Evolutionary conservation across 225 moss, liverwort and hornwort genomes (phyloP), one percentile per base, ranked within the genome.

Genomic region (Asterella californica): DNA sequence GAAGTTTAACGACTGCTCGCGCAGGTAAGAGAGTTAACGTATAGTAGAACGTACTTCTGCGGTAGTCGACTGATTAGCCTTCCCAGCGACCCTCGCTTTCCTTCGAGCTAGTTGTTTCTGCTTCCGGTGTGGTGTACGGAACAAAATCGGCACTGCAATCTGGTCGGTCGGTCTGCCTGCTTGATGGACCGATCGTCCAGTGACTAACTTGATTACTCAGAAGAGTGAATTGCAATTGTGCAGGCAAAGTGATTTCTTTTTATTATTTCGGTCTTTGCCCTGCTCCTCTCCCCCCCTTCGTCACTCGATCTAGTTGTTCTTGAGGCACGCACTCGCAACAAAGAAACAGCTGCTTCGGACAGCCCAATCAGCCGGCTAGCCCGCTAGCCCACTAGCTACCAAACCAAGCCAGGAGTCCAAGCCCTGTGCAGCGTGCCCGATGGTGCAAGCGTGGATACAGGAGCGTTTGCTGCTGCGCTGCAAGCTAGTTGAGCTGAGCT

Each of bases 101-200:
- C 22, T 22, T 25, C 24, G 70, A 21, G 59, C 38, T 36, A 76
- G 76, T 76, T 55, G 75, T 57, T 76, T 48, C 27, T 60, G 60
- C 60, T 63, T 18, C 25, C 21, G 55, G 17, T 76, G n/a, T 14
- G 46, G 38, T 57, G 5, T 24, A 47, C 42, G 42, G 42, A 2
- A 42, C 42, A n/a, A 72, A 76, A 42, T 62, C 42, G 25, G 61
- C 76, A 60, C 36, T 61, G 61, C 76, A 76, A 76, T 76, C 76
- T 38, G 61, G 60, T 45, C n/a, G 38, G 61, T 76, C 60, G 53
- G 19, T 57, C 22, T 45, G 76, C 25, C 29, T 27, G 76, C 25
- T 17, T 27, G 62, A 76, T 62, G n/a, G 42, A 76, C 62, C 76
- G 38, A 46, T 76, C 45, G 62, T 25, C 62, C 27, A 29, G n/a